These are phyloP conservation scores for Stagonosporopsis chrysanthemi DNA, from an alignment of 2,329 filamentous ascomycete genomes.

Conservation along the genomic window DNA sequence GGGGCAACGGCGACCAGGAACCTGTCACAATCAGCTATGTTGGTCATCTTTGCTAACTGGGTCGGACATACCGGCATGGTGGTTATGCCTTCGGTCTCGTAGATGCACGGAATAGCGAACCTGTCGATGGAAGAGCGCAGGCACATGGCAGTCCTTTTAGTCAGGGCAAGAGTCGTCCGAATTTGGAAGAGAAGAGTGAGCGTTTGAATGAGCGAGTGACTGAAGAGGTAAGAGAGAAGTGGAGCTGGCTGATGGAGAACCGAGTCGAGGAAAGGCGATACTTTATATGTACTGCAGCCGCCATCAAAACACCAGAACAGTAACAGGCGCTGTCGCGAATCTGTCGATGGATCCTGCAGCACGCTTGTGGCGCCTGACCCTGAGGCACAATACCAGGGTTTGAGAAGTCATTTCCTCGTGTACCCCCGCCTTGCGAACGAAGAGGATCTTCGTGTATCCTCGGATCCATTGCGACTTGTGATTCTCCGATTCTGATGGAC, in stretches of 20 bases:
- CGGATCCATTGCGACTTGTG: slow-evolving; percentile 14
- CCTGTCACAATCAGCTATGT: slow-evolving; percentile 31
- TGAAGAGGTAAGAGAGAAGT: slow-evolving; percentile 2
- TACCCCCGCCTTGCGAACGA: slow-evolving; percentile 14
- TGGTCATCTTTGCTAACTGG: neutral
- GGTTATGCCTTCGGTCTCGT: slow-evolving; percentile 40
- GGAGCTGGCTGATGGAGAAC: slow-evolving; percentile 2
- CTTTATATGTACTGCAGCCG: slow-evolving; percentile 14
- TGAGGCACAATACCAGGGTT: slow-evolving; percentile 21
- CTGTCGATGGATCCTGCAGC: slow-evolving; percentile 16
- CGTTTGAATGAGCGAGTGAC: neutral
- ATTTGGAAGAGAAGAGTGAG: neutral
- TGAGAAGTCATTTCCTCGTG: slow-evolving; percentile 23
- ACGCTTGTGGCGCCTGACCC: slow-evolving; percentile 29
- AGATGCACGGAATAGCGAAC: slow-evolving; percentile 37
- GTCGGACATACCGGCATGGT: slow-evolving; percentile 46
- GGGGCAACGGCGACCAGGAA: slow-evolving; percentile 51
- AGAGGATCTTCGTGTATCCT: slow-evolving; percentile 15
- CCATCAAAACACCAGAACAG: neutral
- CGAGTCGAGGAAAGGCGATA: slow-evolving; percentile 1
- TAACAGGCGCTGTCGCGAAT: slow-evolving; percentile 9
- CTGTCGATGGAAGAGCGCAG: slow-evolving; percentile 35
- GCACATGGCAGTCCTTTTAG: slow-evolving; percentile 32
- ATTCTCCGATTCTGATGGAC: slow-evolving; percentile 7
- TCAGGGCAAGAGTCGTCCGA: neutral